These are phyloP conservation scores for Aspergillus sp. DNA, from an alignment of 2,329 filamentous ascomycete genomes.

Conservation along the genomic window DNA sequence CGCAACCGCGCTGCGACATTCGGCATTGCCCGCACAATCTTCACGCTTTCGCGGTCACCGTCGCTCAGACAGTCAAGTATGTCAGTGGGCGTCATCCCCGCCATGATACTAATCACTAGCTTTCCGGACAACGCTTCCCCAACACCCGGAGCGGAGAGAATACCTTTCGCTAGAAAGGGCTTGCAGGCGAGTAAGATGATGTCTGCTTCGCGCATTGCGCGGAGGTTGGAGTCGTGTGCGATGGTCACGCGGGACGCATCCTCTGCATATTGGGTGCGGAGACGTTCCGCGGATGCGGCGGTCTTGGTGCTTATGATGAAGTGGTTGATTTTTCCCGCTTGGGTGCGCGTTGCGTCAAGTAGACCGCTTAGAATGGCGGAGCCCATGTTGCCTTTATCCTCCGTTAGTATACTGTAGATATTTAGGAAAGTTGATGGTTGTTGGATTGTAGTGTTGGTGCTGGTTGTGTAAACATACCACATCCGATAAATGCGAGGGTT, in stretches of 20 bases:
- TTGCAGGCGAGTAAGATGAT: conserved; percentile 51
- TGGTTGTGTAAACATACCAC: conserved; percentile 11
- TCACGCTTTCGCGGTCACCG: neutral
- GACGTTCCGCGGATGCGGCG: conserved; percentile 34
- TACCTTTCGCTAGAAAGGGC: conserved; percentile 45
- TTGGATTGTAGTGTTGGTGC: neutral
- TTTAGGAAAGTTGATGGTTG: neutral
- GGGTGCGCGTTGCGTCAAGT: conserved; percentile 26
- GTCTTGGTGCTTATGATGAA: conserved; percentile 47
- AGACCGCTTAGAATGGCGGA: conserved; percentile 39
- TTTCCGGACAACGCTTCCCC: conserved; percentile 45
- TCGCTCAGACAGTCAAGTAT: conserved; percentile 34
- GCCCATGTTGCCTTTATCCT: conserved; percentile 38
- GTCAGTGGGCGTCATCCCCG: conserved; percentile 45
- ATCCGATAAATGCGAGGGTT: conserved; percentile 22
- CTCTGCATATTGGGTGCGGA: conserved; percentile 31
- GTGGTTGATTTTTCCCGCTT: conserved; percentile 12
- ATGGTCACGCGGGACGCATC: conserved; percentile 33
- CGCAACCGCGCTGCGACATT: conserved; percentile 50
- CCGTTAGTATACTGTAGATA: neutral
- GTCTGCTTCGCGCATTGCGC: conserved; percentile 37
- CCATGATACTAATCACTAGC: conserved; percentile 53
- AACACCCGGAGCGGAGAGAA: conserved; percentile 41
- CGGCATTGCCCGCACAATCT: conserved; percentile 47
- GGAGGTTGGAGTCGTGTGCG: conserved; percentile 36